Percentiles rank a stretch among this genome's conserved stretches.
Evolutionary conservation across 192 early-diverging fungal species (phyloP).

Genomic region (Chytriomyces sp.): DNA sequence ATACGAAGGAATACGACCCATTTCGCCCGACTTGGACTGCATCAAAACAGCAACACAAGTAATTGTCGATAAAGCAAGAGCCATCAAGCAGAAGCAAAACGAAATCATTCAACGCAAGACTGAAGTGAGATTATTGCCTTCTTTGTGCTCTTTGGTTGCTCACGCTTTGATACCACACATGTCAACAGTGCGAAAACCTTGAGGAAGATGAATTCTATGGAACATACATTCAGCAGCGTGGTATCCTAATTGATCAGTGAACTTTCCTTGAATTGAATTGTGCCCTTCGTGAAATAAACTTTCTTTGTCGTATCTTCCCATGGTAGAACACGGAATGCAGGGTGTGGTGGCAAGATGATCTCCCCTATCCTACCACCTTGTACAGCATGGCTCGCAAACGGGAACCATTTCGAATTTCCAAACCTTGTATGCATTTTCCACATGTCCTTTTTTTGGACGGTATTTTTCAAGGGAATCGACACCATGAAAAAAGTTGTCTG

Average conservation of each 20-base stretch:
- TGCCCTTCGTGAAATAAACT: no score
- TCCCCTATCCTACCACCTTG: no score
- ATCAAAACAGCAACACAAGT: constrained; percentile 77
- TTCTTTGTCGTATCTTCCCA: no score
- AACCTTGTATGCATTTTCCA: no score
- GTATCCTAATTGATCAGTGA: background rate
- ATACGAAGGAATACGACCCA: constrained; percentile 52
- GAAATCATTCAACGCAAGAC: constrained; percentile 34
- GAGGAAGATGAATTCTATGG: constrained; percentile 25
- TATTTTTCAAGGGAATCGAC: no score
- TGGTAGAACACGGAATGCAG: no score
- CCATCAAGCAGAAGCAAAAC: constrained; percentile 40
- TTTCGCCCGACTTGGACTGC: constrained; percentile 53
- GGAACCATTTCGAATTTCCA: no score
- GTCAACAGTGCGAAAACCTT: background rate
- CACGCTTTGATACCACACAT: background rate
- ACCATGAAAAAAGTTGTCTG: no score
- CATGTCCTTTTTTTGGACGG: no score
- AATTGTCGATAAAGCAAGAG: constrained; percentile 41
- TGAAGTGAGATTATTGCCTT: constrained; percentile 16
- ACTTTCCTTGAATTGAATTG: no score
- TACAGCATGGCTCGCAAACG: no score
- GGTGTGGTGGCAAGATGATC: no score
- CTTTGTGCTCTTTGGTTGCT: background rate
- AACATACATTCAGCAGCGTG: constrained; percentile 25